Percentiles rank a stretch among this genome's conserved stretches.
phyloP scores from a whole-genome alignment of 345 rosid genomes.

The Erucastrum elatum region DNA sequence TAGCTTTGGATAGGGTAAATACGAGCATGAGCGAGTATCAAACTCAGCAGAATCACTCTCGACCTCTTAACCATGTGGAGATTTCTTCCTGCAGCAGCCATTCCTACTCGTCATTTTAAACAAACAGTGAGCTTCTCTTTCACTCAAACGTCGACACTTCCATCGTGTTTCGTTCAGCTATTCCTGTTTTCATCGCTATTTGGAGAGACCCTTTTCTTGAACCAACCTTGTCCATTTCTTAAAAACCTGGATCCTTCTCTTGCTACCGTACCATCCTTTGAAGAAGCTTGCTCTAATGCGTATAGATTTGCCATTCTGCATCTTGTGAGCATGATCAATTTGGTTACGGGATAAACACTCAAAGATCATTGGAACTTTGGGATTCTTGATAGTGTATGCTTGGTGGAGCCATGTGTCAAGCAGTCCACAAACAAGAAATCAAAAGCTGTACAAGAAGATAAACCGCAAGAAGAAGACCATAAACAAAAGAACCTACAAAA shows the following conservation, averaged over 20 bases:
- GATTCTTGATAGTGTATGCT: too few relatives aligned
- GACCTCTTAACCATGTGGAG: constrained; percentile 78
- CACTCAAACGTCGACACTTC: constrained; percentile 92
- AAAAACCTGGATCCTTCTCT: constrained; percentile 63
- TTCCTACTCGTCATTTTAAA: constrained; percentile 79
- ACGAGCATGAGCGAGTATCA: too few relatives aligned
- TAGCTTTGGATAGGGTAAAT: too few relatives aligned
- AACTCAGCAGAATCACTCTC: constrained; percentile 21
- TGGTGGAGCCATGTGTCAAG: constrained; percentile 70
- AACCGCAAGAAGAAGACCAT: constrained; percentile 49
- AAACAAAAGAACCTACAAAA: constrained; percentile 45
- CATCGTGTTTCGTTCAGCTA: constrained; percentile 79
- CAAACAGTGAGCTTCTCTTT: constrained; percentile 87
- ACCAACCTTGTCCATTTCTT: constrained; percentile 75
- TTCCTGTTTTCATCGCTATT: constrained; percentile 79
- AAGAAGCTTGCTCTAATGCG: too few relatives aligned
- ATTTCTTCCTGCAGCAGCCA: constrained; percentile 85
- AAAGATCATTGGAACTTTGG: too few relatives aligned
- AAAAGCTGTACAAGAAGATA: constrained; percentile 43
- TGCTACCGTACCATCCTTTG: too few relatives aligned
- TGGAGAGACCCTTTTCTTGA: constrained; percentile 77
- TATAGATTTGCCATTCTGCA: too few relatives aligned
- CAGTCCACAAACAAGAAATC: constrained; percentile 63
- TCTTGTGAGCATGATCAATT: constrained; percentile 50
- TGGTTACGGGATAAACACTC: too few relatives aligned